phyloP scores from a whole-genome alignment of 306 rosid genomes.

The Lotus japonicus region DNA sequence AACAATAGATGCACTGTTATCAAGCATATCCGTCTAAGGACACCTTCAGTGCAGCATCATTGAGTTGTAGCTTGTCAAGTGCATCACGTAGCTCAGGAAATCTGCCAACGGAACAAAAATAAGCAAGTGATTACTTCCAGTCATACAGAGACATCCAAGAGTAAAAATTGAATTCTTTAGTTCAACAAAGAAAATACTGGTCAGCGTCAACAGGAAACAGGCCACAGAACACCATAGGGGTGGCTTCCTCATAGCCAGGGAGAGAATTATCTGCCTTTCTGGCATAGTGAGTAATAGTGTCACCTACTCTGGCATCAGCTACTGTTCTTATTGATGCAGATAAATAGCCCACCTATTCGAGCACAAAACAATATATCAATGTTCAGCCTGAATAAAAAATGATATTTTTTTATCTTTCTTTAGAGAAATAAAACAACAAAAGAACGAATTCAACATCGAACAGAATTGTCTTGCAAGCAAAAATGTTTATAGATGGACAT shows the following conservation, averaged over 20 bases:
- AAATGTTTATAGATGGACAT: neutral
- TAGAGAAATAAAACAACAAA: neutral
- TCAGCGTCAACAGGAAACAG: slow-evolving; percentile 96
- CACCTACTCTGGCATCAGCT: slow-evolving; percentile 97
- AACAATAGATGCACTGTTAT: slow-evolving; percentile 18
- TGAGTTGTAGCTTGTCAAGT: slow-evolving; percentile 93
- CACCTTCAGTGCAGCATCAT: slow-evolving; percentile 95
- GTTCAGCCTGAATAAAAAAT: neutral
- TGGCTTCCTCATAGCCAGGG: slow-evolving; percentile 90
- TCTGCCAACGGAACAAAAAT: slow-evolving; percentile 32
- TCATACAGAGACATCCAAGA: neutral
- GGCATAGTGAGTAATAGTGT: slow-evolving; percentile 61
- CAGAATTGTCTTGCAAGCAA: neutral
- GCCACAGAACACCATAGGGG: slow-evolving; percentile 98
- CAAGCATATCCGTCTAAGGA: slow-evolving; percentile 11
- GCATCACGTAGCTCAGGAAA: slow-evolving; percentile 93
- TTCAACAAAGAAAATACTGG: slow-evolving; percentile 41
- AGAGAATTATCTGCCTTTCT: slow-evolving; percentile 68
- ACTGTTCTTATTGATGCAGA: slow-evolving; percentile 95
- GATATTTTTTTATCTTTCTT: neutral
- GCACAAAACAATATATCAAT: slow-evolving; percentile 18
- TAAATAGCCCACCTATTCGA: slow-evolving; percentile 75
- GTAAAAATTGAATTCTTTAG: slow-evolving; percentile 4
- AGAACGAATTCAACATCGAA: slow-evolving; percentile 4
- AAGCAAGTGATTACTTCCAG: slow-evolving; percentile 3